phyloP scores from a whole-genome alignment of 2,329 filamentous ascomycete genomes.

The Cryphonectria radicalis region DNA sequence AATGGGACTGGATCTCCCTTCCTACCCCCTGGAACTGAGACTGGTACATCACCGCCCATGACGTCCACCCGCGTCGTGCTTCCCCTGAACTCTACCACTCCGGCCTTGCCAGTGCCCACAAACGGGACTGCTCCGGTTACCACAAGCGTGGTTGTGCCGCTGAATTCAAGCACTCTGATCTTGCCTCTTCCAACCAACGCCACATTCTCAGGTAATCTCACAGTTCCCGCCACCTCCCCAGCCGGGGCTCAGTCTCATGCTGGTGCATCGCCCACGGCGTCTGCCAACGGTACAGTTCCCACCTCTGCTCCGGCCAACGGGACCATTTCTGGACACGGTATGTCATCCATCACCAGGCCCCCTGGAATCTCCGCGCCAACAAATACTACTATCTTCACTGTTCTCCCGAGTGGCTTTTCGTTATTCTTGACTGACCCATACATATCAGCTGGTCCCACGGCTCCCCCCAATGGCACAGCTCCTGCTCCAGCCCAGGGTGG shows the following conservation, averaged over 20 bases:
- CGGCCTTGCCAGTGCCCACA: background rate
- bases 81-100: conserved; percentile 14
- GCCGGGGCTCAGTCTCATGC: conserved; percentile 9
- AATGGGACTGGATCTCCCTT: conserved; percentile 20
- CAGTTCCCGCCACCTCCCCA: conserved; percentile 6
- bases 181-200: conserved; percentile 21
- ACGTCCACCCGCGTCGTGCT: conserved; percentile 12
- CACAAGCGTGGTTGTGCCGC: conserved; percentile 11
- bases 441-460: conserved; percentile 18
- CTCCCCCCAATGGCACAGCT: conserved; percentile 21
- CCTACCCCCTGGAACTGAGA: conserved; percentile 20
- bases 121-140: conserved; percentile 12
- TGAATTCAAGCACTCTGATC: conserved; percentile 11
- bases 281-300: conserved; percentile 18
- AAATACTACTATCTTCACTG: conserved; percentile 21
- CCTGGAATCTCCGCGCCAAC: conserved; percentile 17
- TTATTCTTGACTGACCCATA: conserved; percentile 14
- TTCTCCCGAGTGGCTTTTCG: conserved; percentile 12
- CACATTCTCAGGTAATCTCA: conserved; percentile 19
- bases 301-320: conserved; percentile 19
- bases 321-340: conserved; percentile 22
- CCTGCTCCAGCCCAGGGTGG: conserved; percentile 10
- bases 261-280: conserved; percentile 17
- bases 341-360: conserved; percentile 15
- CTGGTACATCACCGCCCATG: background rate